Evolutionary conservation across 495 filamentous ascomycete genomes (phyloP).

Genomic region (Aspergillus avenaceus): DNA sequence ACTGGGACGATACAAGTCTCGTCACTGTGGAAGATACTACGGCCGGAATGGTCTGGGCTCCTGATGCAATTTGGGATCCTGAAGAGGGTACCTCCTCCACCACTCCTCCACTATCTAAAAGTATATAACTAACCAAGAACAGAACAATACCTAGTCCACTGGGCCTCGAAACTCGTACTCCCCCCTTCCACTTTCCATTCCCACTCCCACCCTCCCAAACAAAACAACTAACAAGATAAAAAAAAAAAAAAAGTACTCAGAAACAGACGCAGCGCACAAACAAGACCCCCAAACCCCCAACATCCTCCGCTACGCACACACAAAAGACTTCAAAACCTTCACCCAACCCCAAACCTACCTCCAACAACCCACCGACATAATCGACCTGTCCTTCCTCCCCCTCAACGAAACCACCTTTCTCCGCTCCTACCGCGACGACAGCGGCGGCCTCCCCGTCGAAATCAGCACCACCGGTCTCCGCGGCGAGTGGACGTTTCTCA

Average conservation of each 20-base stretch:
- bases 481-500: slow-evolving; percentile 7
- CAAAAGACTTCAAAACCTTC: slow-evolving; percentile 15
- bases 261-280: slow-evolving; percentile 6
- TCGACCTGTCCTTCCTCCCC: slow-evolving; percentile 9
- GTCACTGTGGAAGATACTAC: slow-evolving; percentile 13
- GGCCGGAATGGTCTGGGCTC: slow-evolving; percentile 16
- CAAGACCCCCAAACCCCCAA: slow-evolving; percentile 1
- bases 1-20: slow-evolving; percentile 9
- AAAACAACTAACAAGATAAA: too few species aligned
- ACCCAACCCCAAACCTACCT: slow-evolving; percentile 9
- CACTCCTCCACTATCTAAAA: background rate
- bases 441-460: slow-evolving; percentile 5
- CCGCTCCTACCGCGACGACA: slow-evolving; percentile 10
- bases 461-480: slow-evolving; percentile 14
- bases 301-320: slow-evolving; percentile 15
- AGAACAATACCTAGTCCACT: slow-evolving; percentile 15
- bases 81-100: slow-evolving; percentile 1
- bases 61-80: slow-evolving; percentile 16
- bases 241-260: too few species aligned
- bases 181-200: background rate
- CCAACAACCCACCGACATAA: slow-evolving; percentile 1
- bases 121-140: background rate
- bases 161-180: slow-evolving; percentile 13
- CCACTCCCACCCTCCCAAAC: too few species aligned
- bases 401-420: slow-evolving; percentile 5